Evolutionary conservation across 441 rosid species (phyloP).

Genomic region (Eruca vesicaria): DNA sequence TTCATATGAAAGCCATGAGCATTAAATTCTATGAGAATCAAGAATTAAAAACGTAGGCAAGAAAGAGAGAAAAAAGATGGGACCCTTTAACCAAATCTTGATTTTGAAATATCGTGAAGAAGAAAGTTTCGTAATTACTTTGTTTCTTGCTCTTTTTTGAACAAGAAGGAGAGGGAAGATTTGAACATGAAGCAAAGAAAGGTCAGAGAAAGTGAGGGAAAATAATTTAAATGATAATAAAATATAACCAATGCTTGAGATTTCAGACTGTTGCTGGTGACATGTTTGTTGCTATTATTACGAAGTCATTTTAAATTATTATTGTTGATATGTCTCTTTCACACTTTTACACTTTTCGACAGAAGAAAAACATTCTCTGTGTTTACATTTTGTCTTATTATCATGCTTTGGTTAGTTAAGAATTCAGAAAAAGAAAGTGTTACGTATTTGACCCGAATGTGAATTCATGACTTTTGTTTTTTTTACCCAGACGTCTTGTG

Average conservation of each 20-base stretch:
- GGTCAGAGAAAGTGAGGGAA: slow-evolving; percentile 29
- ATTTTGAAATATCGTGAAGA: slow-evolving; percentile 38
- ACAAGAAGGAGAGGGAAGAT: slow-evolving; percentile 35
- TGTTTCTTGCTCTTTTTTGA: slow-evolving; percentile 20
- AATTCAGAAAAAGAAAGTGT: too few relatives aligned
- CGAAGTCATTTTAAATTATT: slow-evolving; percentile 16
- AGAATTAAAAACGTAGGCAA: slow-evolving; percentile 31
- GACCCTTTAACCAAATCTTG: slow-evolving; percentile 38
- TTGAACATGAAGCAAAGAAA: slow-evolving; percentile 37
- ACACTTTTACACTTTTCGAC: slow-evolving; percentile 25
- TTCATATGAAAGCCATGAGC: slow-evolving; percentile 35
- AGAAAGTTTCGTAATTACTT: slow-evolving; percentile 22
- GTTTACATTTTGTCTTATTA: slow-evolving; percentile 11
- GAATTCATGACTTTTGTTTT: too few relatives aligned
- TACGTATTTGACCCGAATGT: too few relatives aligned
- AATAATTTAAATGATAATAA: slow-evolving; percentile 21
- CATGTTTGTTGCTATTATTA: slow-evolving; percentile 38
- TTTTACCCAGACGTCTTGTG: too few relatives aligned
- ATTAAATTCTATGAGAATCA: slow-evolving; percentile 27
- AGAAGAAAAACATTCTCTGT: slow-evolving; percentile 32
- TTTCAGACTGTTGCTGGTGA: slow-evolving; percentile 36
- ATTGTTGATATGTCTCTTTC: slow-evolving; percentile 38
- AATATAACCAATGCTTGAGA: slow-evolving; percentile 30
- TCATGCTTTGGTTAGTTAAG: slow-evolving; percentile 6
- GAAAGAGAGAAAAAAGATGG: slow-evolving; percentile 13